Percentiles rank a stretch among this genome's conserved stretches.
These are phyloP conservation scores for Hanseniaspora nectarophila DNA, from an alignment of 805 yeast genomes.

Conservation along the genomic window DNA sequence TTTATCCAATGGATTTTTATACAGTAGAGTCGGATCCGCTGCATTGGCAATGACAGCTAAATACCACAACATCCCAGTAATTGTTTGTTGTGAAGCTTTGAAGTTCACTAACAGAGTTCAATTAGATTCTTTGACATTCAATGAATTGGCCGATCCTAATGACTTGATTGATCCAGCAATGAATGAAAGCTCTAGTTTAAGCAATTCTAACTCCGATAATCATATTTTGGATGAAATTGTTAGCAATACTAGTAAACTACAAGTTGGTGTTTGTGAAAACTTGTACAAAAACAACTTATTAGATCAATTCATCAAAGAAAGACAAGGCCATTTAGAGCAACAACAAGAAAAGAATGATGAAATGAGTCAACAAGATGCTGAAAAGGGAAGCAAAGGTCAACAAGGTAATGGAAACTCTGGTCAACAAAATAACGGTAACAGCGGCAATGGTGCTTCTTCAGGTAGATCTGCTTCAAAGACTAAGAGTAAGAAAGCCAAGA, in stretches of 20 bases:
- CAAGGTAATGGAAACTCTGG: neutral
- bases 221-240: conserved; percentile 8
- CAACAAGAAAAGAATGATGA: conserved; percentile 24
- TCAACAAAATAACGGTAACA: conserved; percentile 21
- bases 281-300: conserved; percentile 43
- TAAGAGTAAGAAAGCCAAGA: conserved; percentile 24
- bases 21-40: conserved; percentile 91
- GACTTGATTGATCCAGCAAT: conserved; percentile 51
- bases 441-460: conserved; percentile 18
- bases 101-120: conserved; percentile 93
- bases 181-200: conserved; percentile 25
- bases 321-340: conserved; percentile 1
- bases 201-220: neutral
- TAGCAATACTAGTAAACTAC: neutral
- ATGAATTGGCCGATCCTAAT: conserved; percentile 76
- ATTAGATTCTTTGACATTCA: conserved; percentile 86
- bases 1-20: conserved; percentile 85
- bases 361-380: conserved; percentile 21
- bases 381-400: conserved; percentile 22
- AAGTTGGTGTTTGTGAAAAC: conserved; percentile 11
- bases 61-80: conserved; percentile 78
- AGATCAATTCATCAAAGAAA: conserved; percentile 46
- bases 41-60: conserved; percentile 84
- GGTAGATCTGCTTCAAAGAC: conserved; percentile 19
- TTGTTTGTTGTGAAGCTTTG: conserved; percentile 89